Conservation (phyloP, 1,139 yeast species). For the Geotrichum candidum region DNA sequence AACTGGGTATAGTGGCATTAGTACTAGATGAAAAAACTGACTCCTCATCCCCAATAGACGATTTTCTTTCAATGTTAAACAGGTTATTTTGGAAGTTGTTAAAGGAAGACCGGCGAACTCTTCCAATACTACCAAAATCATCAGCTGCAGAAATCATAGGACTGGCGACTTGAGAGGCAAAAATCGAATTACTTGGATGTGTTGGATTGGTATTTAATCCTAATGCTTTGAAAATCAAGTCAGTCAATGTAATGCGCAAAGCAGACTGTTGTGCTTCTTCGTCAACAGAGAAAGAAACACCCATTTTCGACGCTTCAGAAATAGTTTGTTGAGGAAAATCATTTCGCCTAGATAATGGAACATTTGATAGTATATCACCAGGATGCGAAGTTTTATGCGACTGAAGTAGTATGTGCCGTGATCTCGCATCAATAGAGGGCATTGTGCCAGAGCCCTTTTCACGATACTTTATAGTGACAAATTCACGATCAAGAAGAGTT, state of each 20-base stretch:
- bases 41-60: not conserved
- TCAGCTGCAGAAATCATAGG: constrained; percentile 4
- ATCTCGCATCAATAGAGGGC: constrained; percentile 26
- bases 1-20: constrained; percentile 14
- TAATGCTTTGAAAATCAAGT: constrained; percentile 61
- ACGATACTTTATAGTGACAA: constrained; percentile 5
- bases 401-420: constrained; percentile 61
- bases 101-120: constrained; percentile 2
- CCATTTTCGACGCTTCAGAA: not conserved
- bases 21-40: not conserved
- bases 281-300: constrained; percentile 47
- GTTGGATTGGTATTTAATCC: constrained; percentile 50
- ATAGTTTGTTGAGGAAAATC: not conserved
- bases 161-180: constrained; percentile 2
- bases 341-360: constrained; percentile 54
- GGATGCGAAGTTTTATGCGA: constrained; percentile 59
- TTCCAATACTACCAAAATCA: constrained; percentile 1
- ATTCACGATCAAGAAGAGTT: constrained; percentile 3
- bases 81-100: constrained; percentile 1
- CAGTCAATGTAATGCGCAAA: constrained; percentile 62
- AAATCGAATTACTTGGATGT: not conserved
- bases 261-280: constrained; percentile 75
- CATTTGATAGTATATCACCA: constrained; percentile 79
- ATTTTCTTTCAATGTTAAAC: not conserved
- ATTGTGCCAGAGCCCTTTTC: not conserved